Base-by-base conservation (phyloP, 345 rosid species). In the Ricinus communis region DNA sequence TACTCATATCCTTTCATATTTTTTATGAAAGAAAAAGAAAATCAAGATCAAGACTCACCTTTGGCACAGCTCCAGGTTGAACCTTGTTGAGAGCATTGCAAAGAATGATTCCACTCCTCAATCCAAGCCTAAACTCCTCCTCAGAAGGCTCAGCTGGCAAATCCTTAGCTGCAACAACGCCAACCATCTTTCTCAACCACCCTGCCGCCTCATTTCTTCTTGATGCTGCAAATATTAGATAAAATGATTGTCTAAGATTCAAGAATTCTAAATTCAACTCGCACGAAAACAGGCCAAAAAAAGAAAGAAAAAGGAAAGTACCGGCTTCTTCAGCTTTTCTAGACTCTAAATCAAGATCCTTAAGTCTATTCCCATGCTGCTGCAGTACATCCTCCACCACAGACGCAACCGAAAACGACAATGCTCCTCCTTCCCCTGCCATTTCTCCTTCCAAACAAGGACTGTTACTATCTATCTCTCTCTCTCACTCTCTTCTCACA, bases 131-230 rank as follows among this genome's bases (percentile, higher is more conserved):
- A 65, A 87, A 82, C 73, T 86, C 97, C 71, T 91, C 91, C 63
- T 91, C 97, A 0, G 93, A 89, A 19, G 97, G 95, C 81, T 89
- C 93, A 1, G 88, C 93, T 9, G 97, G 97, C 74, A 91, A 84
- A 81, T 91, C 97, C 54, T 83, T 91, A 61, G 90, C 95, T 40
- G 85, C 89, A 10, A 89, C 91, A 22, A 89, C 95, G 56, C 95
- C 97, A 0, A 84, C 85, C 88, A 81, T 84, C 78, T 86, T 89
- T 58, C 97, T 86, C 71, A 91, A 79, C 97, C 97, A 91, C 67
- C 81, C 93, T 1, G 97, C 90, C 0, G 93, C 97, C 66, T 91
- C 95, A 43, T 84, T 70, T 76, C 95, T 87, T 81, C 97, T 86
- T 25, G 78, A 76, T 45, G 91, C 97, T 88, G 59, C 72, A 79